Percentiles rank a stretch among this genome's conserved stretches.
These are phyloP conservation scores for Alternaria gaisen DNA, from an alignment of 2,329 filamentous ascomycete species.

Conservation along the genomic window DNA sequence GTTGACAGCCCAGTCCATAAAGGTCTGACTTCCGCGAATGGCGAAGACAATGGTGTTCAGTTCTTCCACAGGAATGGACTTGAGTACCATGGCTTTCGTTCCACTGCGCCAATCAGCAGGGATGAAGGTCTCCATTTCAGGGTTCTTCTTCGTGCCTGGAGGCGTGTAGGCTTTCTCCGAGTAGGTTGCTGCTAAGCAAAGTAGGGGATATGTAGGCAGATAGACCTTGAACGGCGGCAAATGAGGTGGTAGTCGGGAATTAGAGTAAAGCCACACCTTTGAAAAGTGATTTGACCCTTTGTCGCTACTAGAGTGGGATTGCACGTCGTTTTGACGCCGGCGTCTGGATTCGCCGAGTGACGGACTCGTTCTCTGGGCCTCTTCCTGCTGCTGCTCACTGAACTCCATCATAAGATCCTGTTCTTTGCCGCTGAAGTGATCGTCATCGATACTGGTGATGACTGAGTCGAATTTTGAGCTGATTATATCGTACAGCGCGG, in stretches of 20 bases:
- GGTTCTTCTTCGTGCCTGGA: slow-evolving; percentile 62
- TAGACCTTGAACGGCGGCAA: slow-evolving; percentile 76
- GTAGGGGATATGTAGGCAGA: slow-evolving; percentile 76
- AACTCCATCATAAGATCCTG: slow-evolving; percentile 57
- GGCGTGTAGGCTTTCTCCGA: slow-evolving; percentile 75
- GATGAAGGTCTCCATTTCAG: slow-evolving; percentile 74
- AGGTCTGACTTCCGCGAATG: slow-evolving; percentile 80
- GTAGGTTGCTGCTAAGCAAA: slow-evolving; percentile 81
- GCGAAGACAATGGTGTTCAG: slow-evolving; percentile 84
- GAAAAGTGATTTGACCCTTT: slow-evolving; percentile 62
- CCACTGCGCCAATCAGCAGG: slow-evolving; percentile 75
- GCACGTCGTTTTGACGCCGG: slow-evolving; percentile 23
- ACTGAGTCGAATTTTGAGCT: slow-evolving; percentile 70
- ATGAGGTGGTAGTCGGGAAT: slow-evolving; percentile 74
- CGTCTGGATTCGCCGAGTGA: slow-evolving; percentile 25
- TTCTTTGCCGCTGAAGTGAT: slow-evolving; percentile 63
- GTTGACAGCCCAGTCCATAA: slow-evolving; percentile 89
- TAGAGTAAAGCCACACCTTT: slow-evolving; percentile 81
- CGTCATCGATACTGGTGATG: slow-evolving; percentile 76
- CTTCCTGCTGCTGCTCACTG: slow-evolving; percentile 22
- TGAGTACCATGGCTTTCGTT: slow-evolving; percentile 87
- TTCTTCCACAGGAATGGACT: slow-evolving; percentile 79
- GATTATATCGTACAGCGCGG: slow-evolving; percentile 66
- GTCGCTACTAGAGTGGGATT: slow-evolving; percentile 23
- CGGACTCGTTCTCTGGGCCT: slow-evolving; percentile 24